phyloP scores from a whole-genome alignment of 306 rosid genomes.

The Leucaena leucocephala region DNA sequence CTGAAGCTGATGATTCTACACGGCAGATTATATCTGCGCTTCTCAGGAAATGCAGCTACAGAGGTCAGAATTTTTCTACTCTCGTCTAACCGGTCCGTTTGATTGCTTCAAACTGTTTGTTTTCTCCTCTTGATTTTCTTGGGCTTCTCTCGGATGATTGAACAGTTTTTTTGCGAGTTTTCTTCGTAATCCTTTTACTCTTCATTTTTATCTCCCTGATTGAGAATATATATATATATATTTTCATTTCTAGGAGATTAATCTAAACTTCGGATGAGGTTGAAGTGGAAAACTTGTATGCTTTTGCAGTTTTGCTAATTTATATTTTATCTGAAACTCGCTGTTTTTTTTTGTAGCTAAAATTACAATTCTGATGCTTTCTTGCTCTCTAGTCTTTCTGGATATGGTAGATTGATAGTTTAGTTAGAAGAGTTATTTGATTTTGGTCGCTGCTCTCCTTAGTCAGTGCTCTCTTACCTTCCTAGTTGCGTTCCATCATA shows the following conservation, averaged over 20 bases:
- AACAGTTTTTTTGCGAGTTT: background rate
- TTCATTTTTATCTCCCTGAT: background rate
- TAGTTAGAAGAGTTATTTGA: background rate
- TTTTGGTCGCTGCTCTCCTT: background rate
- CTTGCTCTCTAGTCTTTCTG: background rate
- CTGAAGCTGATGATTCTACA: constrained; percentile 94
- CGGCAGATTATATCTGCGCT: constrained; percentile 91
- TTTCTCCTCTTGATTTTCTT: constrained; percentile 8
- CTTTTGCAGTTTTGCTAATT: background rate
- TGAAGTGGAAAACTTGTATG: background rate
- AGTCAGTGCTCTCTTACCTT: background rate
- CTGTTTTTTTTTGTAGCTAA: background rate
- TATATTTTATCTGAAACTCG: background rate
- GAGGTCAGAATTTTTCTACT: constrained; percentile 52
- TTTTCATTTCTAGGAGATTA: background rate
- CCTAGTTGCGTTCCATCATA: background rate
- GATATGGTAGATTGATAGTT: background rate
- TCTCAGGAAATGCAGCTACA: constrained; percentile 90
- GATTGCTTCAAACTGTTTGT: background rate
- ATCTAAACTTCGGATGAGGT: background rate
- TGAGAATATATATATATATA: background rate
- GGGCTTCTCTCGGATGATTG: background rate
- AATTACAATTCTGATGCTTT: background rate
- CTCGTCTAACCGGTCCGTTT: background rate
- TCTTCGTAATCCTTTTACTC: background rate